These are phyloP conservation scores for Xylaria sp. DNA, from an alignment of 2,329 filamentous ascomycete genomes.

Conservation along the genomic window DNA sequence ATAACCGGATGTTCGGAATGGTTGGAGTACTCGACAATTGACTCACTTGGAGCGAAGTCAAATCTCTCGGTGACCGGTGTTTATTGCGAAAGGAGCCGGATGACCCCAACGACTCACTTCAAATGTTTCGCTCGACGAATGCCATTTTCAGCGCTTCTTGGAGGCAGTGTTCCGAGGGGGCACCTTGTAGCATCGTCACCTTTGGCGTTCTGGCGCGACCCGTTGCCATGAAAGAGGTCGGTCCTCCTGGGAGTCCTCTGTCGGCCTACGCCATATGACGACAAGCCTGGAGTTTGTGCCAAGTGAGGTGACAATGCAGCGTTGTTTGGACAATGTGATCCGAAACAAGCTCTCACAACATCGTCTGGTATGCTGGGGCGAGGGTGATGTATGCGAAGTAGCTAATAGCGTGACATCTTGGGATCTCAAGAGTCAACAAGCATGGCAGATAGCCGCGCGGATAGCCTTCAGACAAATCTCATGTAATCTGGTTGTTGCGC, in stretches of 20 bases:
- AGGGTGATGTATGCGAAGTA: neutral
- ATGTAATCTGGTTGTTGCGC: neutral
- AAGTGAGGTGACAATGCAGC: conserved; percentile 6
- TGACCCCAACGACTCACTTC: conserved; percentile 16
- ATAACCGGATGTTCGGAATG: conserved; percentile 14
- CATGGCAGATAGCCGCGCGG: conserved; percentile 19
- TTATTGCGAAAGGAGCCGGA: conserved; percentile 8
- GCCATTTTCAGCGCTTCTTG: conserved; percentile 4
- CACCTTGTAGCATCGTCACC: neutral
- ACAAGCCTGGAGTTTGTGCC: neutral
- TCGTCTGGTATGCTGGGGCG: neutral
- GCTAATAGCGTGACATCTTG: neutral
- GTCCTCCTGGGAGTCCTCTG: neutral
- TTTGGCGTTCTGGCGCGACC: neutral
- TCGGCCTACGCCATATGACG: neutral
- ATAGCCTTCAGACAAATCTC: neutral
- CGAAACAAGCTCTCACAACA: neutral
- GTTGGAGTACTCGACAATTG: neutral
- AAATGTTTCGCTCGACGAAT: conserved; percentile 26
- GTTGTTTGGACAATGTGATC: neutral
- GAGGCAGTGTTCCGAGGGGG: conserved; percentile 10
- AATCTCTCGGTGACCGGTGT: conserved; percentile 23
- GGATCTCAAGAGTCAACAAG: neutral
- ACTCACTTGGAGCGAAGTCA: conserved; percentile 4
- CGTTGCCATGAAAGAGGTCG: neutral